phyloP scores from a whole-genome alignment of 129 eudicot species.

The Flaveria robusta region DNA sequence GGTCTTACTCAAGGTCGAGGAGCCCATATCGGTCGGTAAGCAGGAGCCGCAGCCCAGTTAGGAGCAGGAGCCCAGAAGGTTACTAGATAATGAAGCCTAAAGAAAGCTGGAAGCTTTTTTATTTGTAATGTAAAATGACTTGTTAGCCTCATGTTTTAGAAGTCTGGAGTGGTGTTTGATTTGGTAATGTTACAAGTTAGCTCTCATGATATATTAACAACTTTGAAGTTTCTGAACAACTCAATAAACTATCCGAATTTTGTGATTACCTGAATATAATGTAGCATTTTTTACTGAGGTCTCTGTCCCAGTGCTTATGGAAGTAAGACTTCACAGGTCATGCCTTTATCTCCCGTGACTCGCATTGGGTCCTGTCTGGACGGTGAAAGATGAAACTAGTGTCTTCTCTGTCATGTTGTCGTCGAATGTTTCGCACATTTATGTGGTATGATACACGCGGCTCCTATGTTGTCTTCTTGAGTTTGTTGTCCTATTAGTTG shows the following conservation, averaged over 20 bases:
- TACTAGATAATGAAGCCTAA: constrained; percentile 12
- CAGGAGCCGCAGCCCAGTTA: constrained; percentile 43
- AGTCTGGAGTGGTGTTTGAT: constrained; percentile 14
- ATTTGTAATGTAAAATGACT: constrained; percentile 4
- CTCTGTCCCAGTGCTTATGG: too few relatives aligned
- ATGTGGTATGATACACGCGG: too few relatives aligned
- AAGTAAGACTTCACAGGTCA: too few relatives aligned
- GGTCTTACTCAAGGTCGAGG: constrained; percentile 56
- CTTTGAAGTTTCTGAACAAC: constrained; percentile 2
- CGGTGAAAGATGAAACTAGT: too few relatives aligned
- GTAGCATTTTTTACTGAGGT: too few relatives aligned
- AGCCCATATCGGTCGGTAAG: constrained; percentile 56
- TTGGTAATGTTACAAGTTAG: constrained; percentile 16
- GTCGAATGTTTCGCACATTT: too few relatives aligned
- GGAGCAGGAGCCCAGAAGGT: constrained; percentile 43
- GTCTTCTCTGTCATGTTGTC: too few relatives aligned
- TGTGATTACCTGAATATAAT: not conserved
- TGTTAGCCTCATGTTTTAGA: not conserved
- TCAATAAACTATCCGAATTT: too few relatives aligned
- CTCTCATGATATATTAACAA: not conserved
- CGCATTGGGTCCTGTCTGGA: too few relatives aligned
- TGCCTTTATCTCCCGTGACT: too few relatives aligned
- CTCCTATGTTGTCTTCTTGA: too few relatives aligned
- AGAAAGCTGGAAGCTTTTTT: constrained; percentile 15
- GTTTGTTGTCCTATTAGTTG: too few relatives aligned